These are phyloP conservation scores for Pseudogymnoascus sp. DNA, from an alignment of 2,329 filamentous ascomycete species.

Conservation along the genomic window DNA sequence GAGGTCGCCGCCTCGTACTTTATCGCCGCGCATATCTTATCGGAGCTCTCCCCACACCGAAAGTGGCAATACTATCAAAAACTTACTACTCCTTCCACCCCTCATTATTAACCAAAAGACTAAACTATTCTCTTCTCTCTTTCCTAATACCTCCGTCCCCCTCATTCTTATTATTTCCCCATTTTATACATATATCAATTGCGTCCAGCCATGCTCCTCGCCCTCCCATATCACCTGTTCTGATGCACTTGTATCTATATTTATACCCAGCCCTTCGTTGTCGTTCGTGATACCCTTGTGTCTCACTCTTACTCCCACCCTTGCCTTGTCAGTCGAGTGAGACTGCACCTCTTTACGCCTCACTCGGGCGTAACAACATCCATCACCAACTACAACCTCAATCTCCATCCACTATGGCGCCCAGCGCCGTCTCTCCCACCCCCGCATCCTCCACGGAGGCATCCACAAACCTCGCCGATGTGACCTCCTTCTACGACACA, in stretches of 20 bases:
- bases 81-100: not conserved
- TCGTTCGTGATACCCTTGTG: not conserved
- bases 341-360: not conserved
- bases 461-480: slow-evolving; percentile 40
- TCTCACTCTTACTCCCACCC: not conserved
- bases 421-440: slow-evolving; percentile 46
- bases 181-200: slow-evolving; percentile 1
- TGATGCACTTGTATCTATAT: slow-evolving; percentile 8
- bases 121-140: slow-evolving; percentile 3
- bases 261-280: slow-evolving; percentile 2
- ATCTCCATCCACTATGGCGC: slow-evolving; percentile 41
- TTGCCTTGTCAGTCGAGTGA: slow-evolving; percentile 3
- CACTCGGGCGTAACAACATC: not conserved
- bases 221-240: not conserved
- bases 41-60: slow-evolving; percentile 9
- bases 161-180: not conserved
- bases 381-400: not conserved
- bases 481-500: slow-evolving; percentile 77
- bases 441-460: slow-evolving; percentile 23
- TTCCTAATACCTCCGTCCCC: slow-evolving; percentile 1
- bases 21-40: slow-evolving; percentile 1
- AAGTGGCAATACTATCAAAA: slow-evolving; percentile 3
- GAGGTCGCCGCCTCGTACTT: not conserved
- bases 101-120: not conserved
- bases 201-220: not conserved